Conservation (phyloP, 1,139 yeast genomes). For the Kurtzmaniella quercitrusa region DNA sequence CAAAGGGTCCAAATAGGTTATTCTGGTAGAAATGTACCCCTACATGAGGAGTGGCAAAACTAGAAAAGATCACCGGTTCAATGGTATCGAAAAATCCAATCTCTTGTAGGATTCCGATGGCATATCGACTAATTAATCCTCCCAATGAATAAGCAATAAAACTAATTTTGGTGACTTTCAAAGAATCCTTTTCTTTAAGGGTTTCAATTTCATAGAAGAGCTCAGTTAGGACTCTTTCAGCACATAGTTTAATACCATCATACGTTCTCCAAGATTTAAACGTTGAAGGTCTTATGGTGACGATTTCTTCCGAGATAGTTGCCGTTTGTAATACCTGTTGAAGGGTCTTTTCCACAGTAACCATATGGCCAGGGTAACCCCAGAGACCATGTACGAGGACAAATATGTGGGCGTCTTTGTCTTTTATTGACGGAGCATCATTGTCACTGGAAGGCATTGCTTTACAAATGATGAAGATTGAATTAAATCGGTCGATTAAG, state of each 20-base stretch:
- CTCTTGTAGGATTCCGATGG: constrained; percentile 61
- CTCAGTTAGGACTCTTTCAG: constrained; percentile 65
- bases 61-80: constrained; percentile 62
- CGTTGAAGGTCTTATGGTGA: constrained; percentile 62
- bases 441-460: background rate
- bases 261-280: constrained; percentile 76
- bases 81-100: constrained; percentile 54
- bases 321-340: constrained; percentile 29
- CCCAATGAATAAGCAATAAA: constrained; percentile 44
- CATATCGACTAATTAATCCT: constrained; percentile 50
- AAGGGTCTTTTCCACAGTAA: constrained; percentile 52
- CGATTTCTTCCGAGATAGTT: constrained; percentile 38
- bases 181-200: constrained; percentile 34
- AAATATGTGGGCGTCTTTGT: constrained; percentile 53
- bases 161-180: constrained; percentile 35
- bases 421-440: background rate
- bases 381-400: constrained; percentile 85
- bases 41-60: constrained; percentile 90
- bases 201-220: constrained; percentile 52
- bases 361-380: constrained; percentile 79
- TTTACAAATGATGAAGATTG: too few relatives aligned
- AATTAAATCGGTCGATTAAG: too few relatives aligned
- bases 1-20: constrained; percentile 36
- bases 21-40: constrained; percentile 56
- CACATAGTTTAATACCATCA: constrained; percentile 76